These are phyloP conservation scores for Kazachstania bromeliacearum DNA, from an alignment of 805 yeast species.

Conservation along the genomic window DNA sequence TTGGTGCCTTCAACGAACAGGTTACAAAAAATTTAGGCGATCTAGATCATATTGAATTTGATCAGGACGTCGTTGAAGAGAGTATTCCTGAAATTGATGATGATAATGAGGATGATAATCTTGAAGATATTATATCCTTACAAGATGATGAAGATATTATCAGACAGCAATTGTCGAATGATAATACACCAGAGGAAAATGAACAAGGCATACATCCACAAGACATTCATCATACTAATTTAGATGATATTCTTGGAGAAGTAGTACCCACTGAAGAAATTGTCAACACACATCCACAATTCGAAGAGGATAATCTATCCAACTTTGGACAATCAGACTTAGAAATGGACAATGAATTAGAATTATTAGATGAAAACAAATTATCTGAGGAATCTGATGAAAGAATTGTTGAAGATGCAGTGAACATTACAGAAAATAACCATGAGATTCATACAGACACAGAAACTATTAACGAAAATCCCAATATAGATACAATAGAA, in stretches of 20 bases:
- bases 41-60: not conserved
- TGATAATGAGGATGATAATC: too few species aligned
- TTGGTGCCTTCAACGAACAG: constrained; percentile 1
- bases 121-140: not conserved
- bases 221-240: not conserved
- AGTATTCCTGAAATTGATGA: too few species aligned
- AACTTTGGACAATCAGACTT: too few species aligned
- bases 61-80: too few species aligned
- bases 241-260: not conserved
- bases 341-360: too few species aligned
- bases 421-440: too few species aligned
- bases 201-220: not conserved
- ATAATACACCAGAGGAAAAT: not conserved
- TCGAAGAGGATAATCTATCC: not conserved
- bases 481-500: too few species aligned
- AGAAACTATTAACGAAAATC: too few species aligned
- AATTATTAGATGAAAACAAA: too few species aligned
- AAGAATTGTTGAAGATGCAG: too few species aligned
- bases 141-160: not conserved
- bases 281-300: not conserved
- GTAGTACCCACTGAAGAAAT: not conserved
- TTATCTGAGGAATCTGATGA: too few species aligned
- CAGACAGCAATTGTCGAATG: not conserved
- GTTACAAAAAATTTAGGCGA: constrained; percentile 1
- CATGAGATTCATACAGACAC: too few species aligned